Evolutionary conservation across 352 stramenopile genomes (phyloP), one percentile per base, ranked within the genome.

Genomic region (Pythium guiyangense): DNA sequence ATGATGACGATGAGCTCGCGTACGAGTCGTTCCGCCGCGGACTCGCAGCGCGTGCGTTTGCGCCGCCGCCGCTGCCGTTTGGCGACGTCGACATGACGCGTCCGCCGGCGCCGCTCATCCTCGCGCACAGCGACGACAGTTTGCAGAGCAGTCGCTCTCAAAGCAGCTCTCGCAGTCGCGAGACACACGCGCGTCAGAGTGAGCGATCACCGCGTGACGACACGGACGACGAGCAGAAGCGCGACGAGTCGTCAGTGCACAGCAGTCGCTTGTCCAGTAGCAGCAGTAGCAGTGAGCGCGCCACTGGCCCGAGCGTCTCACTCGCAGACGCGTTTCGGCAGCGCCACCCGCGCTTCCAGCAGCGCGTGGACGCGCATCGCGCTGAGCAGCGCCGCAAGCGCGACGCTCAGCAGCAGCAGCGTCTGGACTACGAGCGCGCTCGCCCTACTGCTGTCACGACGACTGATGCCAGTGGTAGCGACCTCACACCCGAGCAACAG

Each of bases 251-350:
- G 27, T 15, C 48, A 20, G 49, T 48, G 15, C 56, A 65, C 56
- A 63, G 34, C 43, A 63, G 34, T 10, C 22, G 31, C 20, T 56
- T 62, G 18, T 56, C 49, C 26, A 53, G n/a, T 22, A 35, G 39
- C 26, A 58, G 40, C 43, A 43, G 6, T 15, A 18, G 40, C 1
- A 10, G 20, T 27, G 35, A 20, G 29, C 26, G 27, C 10, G 42
- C 10, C 22, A 11, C 27, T 22, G 43, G 22, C 11, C 42, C 51
- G 4, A 26, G 5, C 18, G 40, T 67, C 26, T 84, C 78, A 15
- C 57, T 92, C 6, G 77, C 82, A 4, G 82, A 89, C 34, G 77
- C 79, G 34, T 89, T 89, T 54, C 69, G 69, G 26, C 59, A 58
- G 34, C 79, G 74, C 3, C 79, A 90, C 55, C 77, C 82, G n/a